Conservation (phyloP, 2,329 filamentous ascomycete genomes). For the Corinectria fuckeliana region DNA sequence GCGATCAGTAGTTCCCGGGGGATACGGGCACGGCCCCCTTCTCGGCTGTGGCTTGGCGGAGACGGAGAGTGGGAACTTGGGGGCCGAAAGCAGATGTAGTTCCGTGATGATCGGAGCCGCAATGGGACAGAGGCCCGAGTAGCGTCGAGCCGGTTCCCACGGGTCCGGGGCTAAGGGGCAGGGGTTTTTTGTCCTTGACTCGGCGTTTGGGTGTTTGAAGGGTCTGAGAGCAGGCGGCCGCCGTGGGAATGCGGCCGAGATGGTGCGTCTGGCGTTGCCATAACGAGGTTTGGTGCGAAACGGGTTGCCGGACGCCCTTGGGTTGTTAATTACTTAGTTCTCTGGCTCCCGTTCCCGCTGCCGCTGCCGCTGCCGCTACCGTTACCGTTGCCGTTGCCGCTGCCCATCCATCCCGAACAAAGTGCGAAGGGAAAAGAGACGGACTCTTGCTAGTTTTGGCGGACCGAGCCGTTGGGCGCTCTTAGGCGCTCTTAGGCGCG, state of each 20-base stretch:
- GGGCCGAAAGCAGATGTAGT: not conserved
- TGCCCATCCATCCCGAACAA: no score
- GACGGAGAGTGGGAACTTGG: not conserved
- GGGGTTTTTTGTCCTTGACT: not conserved
- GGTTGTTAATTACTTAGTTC: no score
- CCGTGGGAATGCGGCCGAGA: not conserved
- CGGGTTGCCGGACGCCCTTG: not conserved
- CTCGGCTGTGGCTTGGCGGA: not conserved
- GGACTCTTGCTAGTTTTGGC: not conserved
- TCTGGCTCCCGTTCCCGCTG: no score
- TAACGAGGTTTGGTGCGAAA: not conserved
- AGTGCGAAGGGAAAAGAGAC: no score
- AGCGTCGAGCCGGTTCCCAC: not conserved
- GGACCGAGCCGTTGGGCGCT: not conserved
- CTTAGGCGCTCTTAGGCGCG: not conserved
- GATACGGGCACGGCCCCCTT: not conserved
- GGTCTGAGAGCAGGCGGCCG: not conserved
- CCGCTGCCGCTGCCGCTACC: no score
- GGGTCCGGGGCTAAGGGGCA: constrained; percentile 4
- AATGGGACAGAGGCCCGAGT: constrained; percentile 3
- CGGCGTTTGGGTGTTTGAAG: not conserved
- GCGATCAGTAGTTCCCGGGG: not conserved
- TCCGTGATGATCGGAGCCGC: not conserved
- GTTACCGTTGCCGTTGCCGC: no score
- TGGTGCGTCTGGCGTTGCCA: not conserved